Conservation (phyloP, 805 yeast species). For the Myxozyma monticola region DNA sequence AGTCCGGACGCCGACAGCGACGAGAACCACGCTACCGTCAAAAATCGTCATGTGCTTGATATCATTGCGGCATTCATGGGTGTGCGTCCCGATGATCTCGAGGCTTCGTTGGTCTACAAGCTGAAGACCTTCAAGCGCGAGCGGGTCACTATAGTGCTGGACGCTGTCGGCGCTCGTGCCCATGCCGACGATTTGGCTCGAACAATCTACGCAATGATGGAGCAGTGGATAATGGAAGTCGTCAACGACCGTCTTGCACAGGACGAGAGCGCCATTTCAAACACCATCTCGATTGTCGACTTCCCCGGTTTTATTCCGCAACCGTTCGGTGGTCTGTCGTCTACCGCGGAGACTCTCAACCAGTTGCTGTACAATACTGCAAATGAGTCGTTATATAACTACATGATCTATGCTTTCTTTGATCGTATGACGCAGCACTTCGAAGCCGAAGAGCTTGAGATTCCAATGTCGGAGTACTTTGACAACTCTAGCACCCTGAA, state of each 20-base stretch:
- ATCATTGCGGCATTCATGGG: constrained; percentile 44
- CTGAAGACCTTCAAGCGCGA: constrained; percentile 42
- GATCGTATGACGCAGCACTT: constrained; percentile 42
- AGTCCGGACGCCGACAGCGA: constrained; percentile 37
- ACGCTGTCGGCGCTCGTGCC: constrained; percentile 44
- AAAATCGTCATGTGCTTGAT: constrained; percentile 36
- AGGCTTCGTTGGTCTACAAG: constrained; percentile 42
- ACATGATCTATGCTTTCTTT: constrained; percentile 41
- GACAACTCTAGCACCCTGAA: constrained; percentile 59
- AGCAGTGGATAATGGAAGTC: constrained; percentile 43
- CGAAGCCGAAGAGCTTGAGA: constrained; percentile 45
- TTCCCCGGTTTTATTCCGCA: constrained; percentile 45
- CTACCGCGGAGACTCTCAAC: constrained; percentile 37
- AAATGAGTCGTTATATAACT: constrained; percentile 44
- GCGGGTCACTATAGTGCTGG: constrained; percentile 45
- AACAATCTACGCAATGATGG: constrained; percentile 43
- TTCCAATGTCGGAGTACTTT: constrained; percentile 57
- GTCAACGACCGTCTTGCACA: constrained; percentile 41
- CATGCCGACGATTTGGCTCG: constrained; percentile 47
- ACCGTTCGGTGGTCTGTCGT: constrained; percentile 5
- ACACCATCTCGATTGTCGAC: constrained; percentile 42
- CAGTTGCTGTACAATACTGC: constrained; percentile 45
- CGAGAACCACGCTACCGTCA: constrained; percentile 23
- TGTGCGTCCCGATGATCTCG: constrained; percentile 42
- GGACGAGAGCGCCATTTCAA: constrained; percentile 35